Evolutionary conservation across 352 stramenopile genomes (phyloP), one percentile per base, ranked within the genome.

Genomic region (Phytophthora palmivora): DNA sequence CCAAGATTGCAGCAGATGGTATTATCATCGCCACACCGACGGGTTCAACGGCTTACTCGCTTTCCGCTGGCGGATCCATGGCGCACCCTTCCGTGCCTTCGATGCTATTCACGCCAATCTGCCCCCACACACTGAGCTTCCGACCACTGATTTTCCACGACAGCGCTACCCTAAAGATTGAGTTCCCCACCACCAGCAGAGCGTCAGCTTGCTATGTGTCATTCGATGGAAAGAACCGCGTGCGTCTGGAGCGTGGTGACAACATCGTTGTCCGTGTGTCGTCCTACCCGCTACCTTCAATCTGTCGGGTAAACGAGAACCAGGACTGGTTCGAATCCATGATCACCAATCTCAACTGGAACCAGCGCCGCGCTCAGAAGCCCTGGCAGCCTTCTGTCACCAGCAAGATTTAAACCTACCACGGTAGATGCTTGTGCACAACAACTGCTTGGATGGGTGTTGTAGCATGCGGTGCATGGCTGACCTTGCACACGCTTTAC

Each of bases 81-180:
- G 95, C 98, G 0, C 98, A 99, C 72, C 98, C 98, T 21, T 94
- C 96, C 0, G 97, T 99, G 46, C 97, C 97, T 24, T 93, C 91
- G 36, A 99, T 99, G 74, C 74, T 99, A 14, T 96, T 99, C 34
- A 99, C 97, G 28, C 97, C 98, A 1, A 99, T 99, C 59, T 99
- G 97, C 69, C 97, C 98, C 1, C 98, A 99, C 78, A 98, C 98
- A 11, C 76, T 99, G 19, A 97, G 91, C 54, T 97, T 98, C 67
- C 87, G 92, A 14, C 92, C 91, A 30, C 78, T 98, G 49, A 78
- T 98, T 9, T 94, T 98, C 72, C 89, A 96, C 52, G 92, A 98
- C 62, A 97, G 88, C 59, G 89, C 88, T 18, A 90, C 82, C 30
- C 69, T 98, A 44, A 94, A 95, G 73, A 96, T 98, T 59, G 81